phyloP scores from a whole-genome alignment of 169 alveolate species.

The Babesia gibsoni region DNA sequence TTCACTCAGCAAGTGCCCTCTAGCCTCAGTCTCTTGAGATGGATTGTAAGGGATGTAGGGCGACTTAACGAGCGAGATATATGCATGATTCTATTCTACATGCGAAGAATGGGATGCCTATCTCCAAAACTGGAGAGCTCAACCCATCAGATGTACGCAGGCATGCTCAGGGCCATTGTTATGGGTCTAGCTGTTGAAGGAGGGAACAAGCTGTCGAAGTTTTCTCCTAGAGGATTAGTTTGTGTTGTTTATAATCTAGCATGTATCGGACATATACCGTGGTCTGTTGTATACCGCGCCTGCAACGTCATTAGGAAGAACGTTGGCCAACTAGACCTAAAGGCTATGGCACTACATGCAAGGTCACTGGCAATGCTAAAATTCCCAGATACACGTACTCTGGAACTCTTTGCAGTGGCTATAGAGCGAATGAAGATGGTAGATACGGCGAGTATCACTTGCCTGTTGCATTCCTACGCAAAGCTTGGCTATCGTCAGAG shows the following conservation, averaged over 20 bases:
- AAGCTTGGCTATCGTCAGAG: constrained; percentile 49
- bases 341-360: constrained; percentile 52
- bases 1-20: constrained; percentile 39
- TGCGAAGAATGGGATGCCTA: constrained; percentile 48
- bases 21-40: constrained; percentile 38
- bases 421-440: not conserved
- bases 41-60: constrained; percentile 48
- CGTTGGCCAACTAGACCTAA: constrained; percentile 24
- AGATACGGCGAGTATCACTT: constrained; percentile 37
- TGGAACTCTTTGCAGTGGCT: constrained; percentile 20
- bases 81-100: constrained; percentile 49
- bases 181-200: constrained; percentile 50
- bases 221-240: constrained; percentile 56
- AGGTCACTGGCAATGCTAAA: constrained; percentile 48
- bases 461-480: constrained; percentile 48
- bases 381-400: constrained; percentile 40
- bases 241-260: constrained; percentile 47
- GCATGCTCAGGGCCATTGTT: constrained; percentile 45
- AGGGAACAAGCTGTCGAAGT: constrained; percentile 45
- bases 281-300: constrained; percentile 52
- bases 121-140: constrained; percentile 28
- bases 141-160: constrained; percentile 25
- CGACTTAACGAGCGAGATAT: constrained; percentile 59
- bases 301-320: constrained; percentile 43
- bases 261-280: constrained; percentile 52